Conservation (phyloP, 2,329 filamentous ascomycete genomes). For the Neurospora crassa region DNA sequence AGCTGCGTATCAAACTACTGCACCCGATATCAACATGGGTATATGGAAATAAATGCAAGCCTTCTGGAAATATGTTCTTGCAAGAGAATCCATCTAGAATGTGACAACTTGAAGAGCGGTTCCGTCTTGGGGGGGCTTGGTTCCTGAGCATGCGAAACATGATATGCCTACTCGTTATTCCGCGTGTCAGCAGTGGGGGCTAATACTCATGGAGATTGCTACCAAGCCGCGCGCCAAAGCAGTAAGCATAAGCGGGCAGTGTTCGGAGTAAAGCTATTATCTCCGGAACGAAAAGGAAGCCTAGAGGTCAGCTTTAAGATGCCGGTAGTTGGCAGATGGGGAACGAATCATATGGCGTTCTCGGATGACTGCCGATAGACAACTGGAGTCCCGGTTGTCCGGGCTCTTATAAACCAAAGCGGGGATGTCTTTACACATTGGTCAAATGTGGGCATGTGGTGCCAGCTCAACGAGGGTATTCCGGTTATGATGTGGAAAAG, state of each 20-base stretch:
- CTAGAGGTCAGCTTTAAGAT: not conserved
- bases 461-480: not conserved
- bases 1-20: not conserved
- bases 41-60: not conserved
- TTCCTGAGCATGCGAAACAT: not conserved
- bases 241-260: not conserved
- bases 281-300: not conserved
- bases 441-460: not conserved
- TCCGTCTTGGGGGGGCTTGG: not conserved
- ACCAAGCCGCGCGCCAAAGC: not conserved
- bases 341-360: not conserved
- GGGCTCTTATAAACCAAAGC: not conserved
- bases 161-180: not conserved
- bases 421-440: not conserved
- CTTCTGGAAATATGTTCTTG: not conserved
- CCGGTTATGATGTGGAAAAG: not conserved
- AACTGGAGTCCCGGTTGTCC: not conserved
- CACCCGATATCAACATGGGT: not conserved
- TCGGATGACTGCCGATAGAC: not conserved
- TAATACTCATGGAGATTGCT: not conserved
- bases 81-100: not conserved
- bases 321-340: not conserved
- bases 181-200: not conserved
- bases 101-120: not conserved
- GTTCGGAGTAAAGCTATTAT: not conserved